Evolutionary conservation across 371 early-diverging fungal genomes (phyloP).

Genomic region (Apophysomyces ossiformis): DNA sequence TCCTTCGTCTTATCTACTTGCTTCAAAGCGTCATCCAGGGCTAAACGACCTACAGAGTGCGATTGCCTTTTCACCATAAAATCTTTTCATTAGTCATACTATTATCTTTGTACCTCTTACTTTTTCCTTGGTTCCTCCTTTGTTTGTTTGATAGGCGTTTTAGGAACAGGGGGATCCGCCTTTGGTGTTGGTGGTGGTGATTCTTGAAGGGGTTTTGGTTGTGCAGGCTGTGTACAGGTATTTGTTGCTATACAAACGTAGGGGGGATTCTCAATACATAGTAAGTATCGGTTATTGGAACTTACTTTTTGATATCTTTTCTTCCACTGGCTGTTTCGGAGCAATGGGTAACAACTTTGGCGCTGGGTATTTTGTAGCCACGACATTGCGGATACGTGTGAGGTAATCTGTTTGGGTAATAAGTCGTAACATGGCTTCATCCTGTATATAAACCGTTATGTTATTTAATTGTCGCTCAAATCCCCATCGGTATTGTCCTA

Average conservation of each 20-base stretch:
- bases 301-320: background rate
- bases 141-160: background rate
- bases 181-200: background rate
- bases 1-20: conserved; percentile 76
- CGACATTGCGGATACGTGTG: conserved; percentile 63
- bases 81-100: background rate
- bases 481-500: background rate
- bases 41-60: conserved; percentile 74
- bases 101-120: background rate
- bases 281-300: no score
- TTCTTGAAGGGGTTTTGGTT: background rate
- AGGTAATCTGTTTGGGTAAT: conserved; percentile 73
- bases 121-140: background rate
- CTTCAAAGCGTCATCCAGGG: conserved; percentile 85
- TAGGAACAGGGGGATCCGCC: background rate
- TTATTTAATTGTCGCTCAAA: no score
- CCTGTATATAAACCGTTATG: conserved; percentile 29
- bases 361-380: conserved; percentile 23
- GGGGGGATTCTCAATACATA: no score
- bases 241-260: no score
- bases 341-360: background rate
- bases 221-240: background rate
- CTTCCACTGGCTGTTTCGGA: background rate
- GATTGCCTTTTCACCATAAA: conserved; percentile 50
- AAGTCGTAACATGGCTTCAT: conserved; percentile 73